Evolutionary conservation across 2,329 filamentous ascomycete species (phyloP).

Genomic region (Claviceps sp.): DNA sequence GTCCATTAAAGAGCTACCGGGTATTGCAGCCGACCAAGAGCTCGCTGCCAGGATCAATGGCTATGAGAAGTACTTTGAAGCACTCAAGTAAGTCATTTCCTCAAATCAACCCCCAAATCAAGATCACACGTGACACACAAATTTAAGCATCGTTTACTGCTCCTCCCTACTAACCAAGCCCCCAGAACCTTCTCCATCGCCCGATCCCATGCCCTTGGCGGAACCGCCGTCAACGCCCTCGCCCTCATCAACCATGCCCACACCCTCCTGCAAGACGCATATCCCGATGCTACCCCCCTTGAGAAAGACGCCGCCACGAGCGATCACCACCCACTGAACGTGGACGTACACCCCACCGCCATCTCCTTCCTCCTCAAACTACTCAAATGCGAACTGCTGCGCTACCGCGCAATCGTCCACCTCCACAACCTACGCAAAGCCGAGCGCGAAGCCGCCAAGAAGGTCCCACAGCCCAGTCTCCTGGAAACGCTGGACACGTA

Average conservation of each 20-base stretch:
- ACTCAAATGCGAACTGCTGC: conserved; percentile 60
- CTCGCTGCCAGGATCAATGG: conserved; percentile 69
- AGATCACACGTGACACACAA: not conserved
- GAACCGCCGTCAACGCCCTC: conserved; percentile 65
- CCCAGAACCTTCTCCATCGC: conserved; percentile 63
- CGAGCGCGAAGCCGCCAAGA: conserved; percentile 26
- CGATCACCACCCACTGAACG: conserved; percentile 37
- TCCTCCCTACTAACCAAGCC: not conserved
- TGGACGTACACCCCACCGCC: conserved; percentile 51
- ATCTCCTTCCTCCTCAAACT: conserved; percentile 45
- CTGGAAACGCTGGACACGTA: conserved; percentile 67
- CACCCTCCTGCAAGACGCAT: conserved; percentile 44
- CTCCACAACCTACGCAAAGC: conserved; percentile 52
- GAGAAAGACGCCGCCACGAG: conserved; percentile 10
- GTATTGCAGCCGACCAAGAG: conserved; percentile 69
- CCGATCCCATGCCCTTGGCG: conserved; percentile 66
- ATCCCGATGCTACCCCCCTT: conserved; percentile 27
- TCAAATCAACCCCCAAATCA: not conserved
- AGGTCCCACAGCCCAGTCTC: conserved; percentile 35
- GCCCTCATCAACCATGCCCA: conserved; percentile 66
- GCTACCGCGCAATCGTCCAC: conserved; percentile 75
- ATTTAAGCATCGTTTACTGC: not conserved
- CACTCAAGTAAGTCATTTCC: conserved; percentile 54
- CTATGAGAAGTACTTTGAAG: conserved; percentile 72
- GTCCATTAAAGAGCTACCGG: conserved; percentile 76